Conservation (phyloP, 2,329 filamentous ascomycete genomes). For the Dothiorella sarmentorum region DNA sequence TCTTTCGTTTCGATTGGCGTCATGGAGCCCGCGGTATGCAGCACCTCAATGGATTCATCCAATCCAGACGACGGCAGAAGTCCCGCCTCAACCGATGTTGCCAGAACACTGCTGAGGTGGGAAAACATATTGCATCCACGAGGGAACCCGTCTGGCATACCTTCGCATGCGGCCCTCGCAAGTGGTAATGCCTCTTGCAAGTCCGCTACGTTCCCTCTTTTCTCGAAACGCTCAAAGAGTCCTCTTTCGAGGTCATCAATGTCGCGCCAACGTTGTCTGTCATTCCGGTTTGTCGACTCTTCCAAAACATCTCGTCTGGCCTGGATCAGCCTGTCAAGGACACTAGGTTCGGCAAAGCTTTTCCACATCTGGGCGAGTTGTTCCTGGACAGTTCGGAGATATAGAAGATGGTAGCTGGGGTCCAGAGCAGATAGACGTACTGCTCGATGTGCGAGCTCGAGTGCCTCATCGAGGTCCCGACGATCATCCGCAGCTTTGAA, state of each 20-base stretch:
- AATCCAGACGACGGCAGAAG: neutral
- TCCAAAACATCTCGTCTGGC: neutral
- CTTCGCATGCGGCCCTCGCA: neutral
- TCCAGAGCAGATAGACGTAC: neutral
- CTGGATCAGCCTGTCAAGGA: neutral
- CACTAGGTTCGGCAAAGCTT: neutral
- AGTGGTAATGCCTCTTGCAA: neutral
- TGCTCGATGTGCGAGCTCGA: conserved; percentile 1
- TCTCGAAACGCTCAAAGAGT: neutral
- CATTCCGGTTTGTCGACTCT: neutral
- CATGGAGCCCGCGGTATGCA: neutral
- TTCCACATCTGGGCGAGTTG: neutral
- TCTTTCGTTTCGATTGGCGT: neutral
- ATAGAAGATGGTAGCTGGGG: neutral
- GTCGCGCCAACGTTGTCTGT: neutral
- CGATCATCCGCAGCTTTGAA: neutral
- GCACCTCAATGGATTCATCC: neutral
- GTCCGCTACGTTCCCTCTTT: neutral
- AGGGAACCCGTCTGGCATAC: neutral
- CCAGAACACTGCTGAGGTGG: neutral
- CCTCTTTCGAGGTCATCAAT: neutral
- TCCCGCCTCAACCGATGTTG: neutral
- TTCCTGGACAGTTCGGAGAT: neutral
- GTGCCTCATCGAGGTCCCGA: conserved; percentile 1
- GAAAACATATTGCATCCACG: neutral